A percentile compares a stretch with the other conserved stretches of the same genome.
phyloP scores from a whole-genome alignment of 2,329 filamentous ascomycete genomes.

The Ceratocystis colombiana region DNA sequence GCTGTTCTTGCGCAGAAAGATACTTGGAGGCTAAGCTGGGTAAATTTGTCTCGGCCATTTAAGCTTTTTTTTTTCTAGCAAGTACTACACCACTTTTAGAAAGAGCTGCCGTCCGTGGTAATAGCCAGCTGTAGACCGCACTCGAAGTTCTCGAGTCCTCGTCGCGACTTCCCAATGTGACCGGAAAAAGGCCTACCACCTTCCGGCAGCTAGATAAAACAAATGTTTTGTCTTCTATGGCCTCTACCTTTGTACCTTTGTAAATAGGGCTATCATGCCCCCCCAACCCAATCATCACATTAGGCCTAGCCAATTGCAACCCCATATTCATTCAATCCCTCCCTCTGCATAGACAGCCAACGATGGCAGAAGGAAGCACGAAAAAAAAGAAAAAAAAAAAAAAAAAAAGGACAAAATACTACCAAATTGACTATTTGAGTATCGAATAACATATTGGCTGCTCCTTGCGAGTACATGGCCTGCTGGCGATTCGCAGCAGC shows the following conservation, averaged over 20 bases:
- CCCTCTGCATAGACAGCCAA: background rate
- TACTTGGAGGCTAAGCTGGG: background rate
- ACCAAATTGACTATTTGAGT: background rate
- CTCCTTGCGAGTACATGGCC: background rate
- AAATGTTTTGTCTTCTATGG: too few species aligned
- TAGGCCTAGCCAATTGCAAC: too few species aligned
- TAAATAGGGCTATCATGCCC: too few species aligned
- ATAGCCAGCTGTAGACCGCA: background rate
- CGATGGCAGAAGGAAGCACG: background rate
- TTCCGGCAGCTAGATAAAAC: too few species aligned
- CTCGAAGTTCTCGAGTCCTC: background rate
- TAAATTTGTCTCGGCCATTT: too few species aligned
- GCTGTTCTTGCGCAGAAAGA: background rate
- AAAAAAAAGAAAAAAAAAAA: background rate
- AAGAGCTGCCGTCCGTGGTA: background rate
- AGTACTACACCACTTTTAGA: background rate
- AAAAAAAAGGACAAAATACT: background rate
- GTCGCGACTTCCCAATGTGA: background rate
- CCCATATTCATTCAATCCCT: background rate
- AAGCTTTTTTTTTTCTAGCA: background rate
- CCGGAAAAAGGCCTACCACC: too few species aligned
- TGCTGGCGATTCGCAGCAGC: background rate
- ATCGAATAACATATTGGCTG: background rate
- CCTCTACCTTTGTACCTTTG: too few species aligned
- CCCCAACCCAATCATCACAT: too few species aligned